Conservation (phyloP, 2,329 filamentous ascomycete species). For the Trichoderma sp. region DNA sequence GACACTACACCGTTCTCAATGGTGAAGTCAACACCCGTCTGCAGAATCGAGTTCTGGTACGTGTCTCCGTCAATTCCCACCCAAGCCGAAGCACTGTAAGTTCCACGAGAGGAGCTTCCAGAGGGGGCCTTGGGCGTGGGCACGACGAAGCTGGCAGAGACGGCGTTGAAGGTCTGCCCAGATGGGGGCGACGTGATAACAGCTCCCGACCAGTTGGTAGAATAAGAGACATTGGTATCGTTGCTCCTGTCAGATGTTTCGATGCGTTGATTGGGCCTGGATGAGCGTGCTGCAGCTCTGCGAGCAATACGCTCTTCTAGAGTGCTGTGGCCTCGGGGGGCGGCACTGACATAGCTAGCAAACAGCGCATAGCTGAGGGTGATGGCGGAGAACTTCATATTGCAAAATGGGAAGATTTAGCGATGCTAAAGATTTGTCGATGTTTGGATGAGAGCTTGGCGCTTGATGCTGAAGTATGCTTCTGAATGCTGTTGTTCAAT, state of each 20-base stretch:
- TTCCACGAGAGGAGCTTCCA: not conserved
- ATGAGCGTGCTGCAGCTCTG: not conserved
- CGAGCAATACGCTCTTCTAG: not conserved
- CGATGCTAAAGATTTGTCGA: not conserved
- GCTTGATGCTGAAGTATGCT: not conserved
- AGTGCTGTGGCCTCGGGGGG: not conserved
- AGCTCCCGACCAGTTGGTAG: conserved; percentile 16
- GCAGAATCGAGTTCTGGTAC: conserved; percentile 41
- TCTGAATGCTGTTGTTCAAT: not conserved
- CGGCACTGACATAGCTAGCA: not conserved
- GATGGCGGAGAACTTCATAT: conserved; percentile 8
- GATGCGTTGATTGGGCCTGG: not conserved
- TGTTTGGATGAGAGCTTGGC: not conserved
- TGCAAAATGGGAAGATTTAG: not conserved
- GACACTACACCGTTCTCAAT: conserved; percentile 2
- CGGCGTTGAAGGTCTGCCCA: conserved; percentile 1
- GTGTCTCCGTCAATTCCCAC: conserved; percentile 48
- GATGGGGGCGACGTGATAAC: conserved; percentile 6
- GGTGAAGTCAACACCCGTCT: conserved; percentile 39
- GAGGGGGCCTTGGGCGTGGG: not conserved
- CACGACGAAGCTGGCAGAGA: conserved; percentile 8
- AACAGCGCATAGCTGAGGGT: conserved; percentile 12
- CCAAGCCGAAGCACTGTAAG: conserved; percentile 38
- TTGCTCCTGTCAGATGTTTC: not conserved
- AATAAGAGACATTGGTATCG: not conserved